phyloP scores from a whole-genome alignment of 106 monocot species.

The Alisma plantagoaquatica region DNA sequence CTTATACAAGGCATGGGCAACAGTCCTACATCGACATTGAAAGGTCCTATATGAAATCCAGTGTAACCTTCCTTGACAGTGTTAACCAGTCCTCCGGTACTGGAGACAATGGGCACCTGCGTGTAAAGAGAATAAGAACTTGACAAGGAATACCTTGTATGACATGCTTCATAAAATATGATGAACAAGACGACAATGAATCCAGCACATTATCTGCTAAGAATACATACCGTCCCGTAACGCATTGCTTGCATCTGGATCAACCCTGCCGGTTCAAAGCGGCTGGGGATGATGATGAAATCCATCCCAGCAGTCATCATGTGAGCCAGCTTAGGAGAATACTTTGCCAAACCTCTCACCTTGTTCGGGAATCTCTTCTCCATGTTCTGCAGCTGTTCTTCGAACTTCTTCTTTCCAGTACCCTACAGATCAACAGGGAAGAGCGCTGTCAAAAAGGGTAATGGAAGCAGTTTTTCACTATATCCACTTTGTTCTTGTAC shows the following conservation, averaged over 20 bases:
- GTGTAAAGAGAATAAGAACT: slow-evolving; percentile 1
- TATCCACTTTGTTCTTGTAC: too few relatives aligned
- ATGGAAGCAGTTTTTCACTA: background rate
- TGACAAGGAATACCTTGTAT: too few relatives aligned
- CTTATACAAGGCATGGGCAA: too few relatives aligned
- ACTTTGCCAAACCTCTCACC: slow-evolving; percentile 56
- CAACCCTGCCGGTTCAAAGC: slow-evolving; percentile 82
- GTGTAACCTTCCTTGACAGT: slow-evolving; percentile 64
- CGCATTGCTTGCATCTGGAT: slow-evolving; percentile 77
- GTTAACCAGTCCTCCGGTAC: slow-evolving; percentile 75
- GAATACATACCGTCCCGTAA: background rate
- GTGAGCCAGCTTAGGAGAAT: slow-evolving; percentile 63
- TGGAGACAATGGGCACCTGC: slow-evolving; percentile 35
- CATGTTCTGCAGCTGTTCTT: slow-evolving; percentile 32
- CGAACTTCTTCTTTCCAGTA: slow-evolving; percentile 76
- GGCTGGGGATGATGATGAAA: slow-evolving; percentile 49
- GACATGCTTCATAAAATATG: too few relatives aligned
- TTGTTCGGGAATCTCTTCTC: slow-evolving; percentile 57
- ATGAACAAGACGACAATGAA: too few relatives aligned
- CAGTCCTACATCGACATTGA: slow-evolving; percentile 59
- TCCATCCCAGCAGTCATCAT: slow-evolving; percentile 68
- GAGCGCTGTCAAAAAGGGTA: too few relatives aligned
- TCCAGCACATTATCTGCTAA: background rate
- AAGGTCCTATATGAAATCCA: slow-evolving; percentile 74
- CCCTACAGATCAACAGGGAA: slow-evolving; percentile 23